phyloP scores from a whole-genome alignment of 768 basidiomycete genomes.

The Mycena vulgaris region DNA sequence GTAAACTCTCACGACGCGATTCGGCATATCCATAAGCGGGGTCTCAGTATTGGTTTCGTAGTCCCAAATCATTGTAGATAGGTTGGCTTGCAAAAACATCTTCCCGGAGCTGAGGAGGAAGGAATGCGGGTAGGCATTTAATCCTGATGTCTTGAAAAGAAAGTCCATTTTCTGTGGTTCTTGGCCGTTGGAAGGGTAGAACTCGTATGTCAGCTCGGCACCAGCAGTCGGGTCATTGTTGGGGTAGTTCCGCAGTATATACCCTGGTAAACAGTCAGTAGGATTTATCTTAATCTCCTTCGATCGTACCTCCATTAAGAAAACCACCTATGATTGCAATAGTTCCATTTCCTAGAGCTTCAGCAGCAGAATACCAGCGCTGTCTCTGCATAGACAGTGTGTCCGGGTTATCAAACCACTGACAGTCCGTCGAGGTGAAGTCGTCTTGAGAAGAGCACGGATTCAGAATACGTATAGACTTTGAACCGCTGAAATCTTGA shows the following conservation, averaged over 20 bases:
- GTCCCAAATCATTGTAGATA: slow-evolving; percentile 63
- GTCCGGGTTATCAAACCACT: slow-evolving; percentile 78
- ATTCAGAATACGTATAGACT: slow-evolving; percentile 85
- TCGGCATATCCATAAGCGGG: slow-evolving; percentile 80
- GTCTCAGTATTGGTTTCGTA: slow-evolving; percentile 70
- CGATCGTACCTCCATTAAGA: slow-evolving; percentile 64
- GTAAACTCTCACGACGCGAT: slow-evolving; percentile 69
- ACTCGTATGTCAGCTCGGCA: slow-evolving; percentile 88
- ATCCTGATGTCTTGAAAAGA: slow-evolving; percentile 79
- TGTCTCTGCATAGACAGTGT: slow-evolving; percentile 73
- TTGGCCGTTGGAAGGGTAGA: slow-evolving; percentile 77
- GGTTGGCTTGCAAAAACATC: too few relatives aligned
- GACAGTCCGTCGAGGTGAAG: slow-evolving; percentile 65
- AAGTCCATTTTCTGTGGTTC: slow-evolving; percentile 73
- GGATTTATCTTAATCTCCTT: not conserved
- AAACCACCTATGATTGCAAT: slow-evolving; percentile 89
- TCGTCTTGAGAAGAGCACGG: slow-evolving; percentile 72
- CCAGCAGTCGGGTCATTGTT: slow-evolving; percentile 76
- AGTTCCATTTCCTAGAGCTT: slow-evolving; percentile 82
- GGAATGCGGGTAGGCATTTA: slow-evolving; percentile 83
- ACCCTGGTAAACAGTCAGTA: slow-evolving; percentile 43
- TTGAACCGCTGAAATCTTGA: slow-evolving; percentile 84
- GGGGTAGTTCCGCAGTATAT: slow-evolving; percentile 82
- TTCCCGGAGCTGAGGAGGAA: slow-evolving; percentile 58
- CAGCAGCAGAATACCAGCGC: slow-evolving; percentile 87